Conservation (phyloP, 1,284 basidiomycete genomes). For the Papiliotrema terrestris region DNA sequence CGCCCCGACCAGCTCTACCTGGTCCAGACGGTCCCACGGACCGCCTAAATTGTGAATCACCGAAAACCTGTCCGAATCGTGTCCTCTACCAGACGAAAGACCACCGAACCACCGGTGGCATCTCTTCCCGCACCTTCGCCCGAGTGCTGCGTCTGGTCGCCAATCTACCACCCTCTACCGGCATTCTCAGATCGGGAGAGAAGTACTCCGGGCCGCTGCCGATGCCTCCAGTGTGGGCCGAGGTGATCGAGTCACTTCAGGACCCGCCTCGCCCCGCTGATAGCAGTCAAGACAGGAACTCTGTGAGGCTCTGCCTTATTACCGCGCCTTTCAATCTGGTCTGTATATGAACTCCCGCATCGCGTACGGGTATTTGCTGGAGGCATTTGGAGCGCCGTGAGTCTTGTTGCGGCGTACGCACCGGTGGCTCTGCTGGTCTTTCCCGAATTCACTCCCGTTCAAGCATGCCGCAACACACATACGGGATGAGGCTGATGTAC, state of each 20-base stretch:
- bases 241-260: slow-evolving; percentile 18
- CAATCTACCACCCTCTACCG: slow-evolving; percentile 2
- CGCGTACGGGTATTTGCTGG: slow-evolving; percentile 42
- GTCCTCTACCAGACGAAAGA: background rate
- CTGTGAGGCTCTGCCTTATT: slow-evolving; percentile 45
- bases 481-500: background rate
- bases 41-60: no score
- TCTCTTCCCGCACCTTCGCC: slow-evolving; percentile 22
- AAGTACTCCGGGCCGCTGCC: slow-evolving; percentile 5
- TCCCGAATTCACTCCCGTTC: slow-evolving; percentile 1
- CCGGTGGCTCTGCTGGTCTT: no score
- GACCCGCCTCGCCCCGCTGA: background rate
- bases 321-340: slow-evolving; percentile 43
- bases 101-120: background rate
- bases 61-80: no score
- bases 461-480: background rate
- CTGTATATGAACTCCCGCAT: slow-evolving; percentile 37
- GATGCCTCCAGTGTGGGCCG: slow-evolving; percentile 40
- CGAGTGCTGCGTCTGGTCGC: slow-evolving; percentile 24
- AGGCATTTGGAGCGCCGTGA: slow-evolving; percentile 40
- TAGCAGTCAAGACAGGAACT: slow-evolving; percentile 41
- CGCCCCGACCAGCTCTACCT: no score
- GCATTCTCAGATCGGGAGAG: background rate
- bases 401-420: no score
- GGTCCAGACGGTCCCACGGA: no score